phyloP scores from a whole-genome alignment of 1,139 yeast genomes.

The Magnusiomyces clavatus region DNA sequence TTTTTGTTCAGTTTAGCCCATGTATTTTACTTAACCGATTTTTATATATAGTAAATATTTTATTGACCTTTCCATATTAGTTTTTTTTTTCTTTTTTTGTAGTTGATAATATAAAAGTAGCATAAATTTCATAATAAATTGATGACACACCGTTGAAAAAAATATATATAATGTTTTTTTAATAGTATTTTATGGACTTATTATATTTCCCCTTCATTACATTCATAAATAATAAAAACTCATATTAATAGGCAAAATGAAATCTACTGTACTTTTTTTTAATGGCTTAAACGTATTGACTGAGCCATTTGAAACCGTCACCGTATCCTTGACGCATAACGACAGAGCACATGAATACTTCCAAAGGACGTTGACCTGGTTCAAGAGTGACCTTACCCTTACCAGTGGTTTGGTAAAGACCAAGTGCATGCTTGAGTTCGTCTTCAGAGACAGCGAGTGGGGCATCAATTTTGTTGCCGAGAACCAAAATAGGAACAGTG shows the following conservation, averaged over 20 bases:
- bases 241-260: too few relatives aligned
- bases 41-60: too few relatives aligned
- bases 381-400: constrained; percentile 64
- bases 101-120: too few relatives aligned
- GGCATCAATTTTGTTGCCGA: constrained; percentile 95
- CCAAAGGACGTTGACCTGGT: constrained; percentile 83
- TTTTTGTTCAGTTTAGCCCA: too few relatives aligned
- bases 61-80: too few relatives aligned
- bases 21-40: too few relatives aligned
- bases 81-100: too few relatives aligned
- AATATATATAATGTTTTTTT: too few relatives aligned
- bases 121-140: too few relatives aligned
- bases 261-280: too few relatives aligned
- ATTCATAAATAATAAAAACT: background rate
- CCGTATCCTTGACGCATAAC: constrained; percentile 96
- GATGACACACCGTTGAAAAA: too few relatives aligned
- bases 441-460: constrained; percentile 92
- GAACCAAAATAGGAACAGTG: constrained; percentile 81
- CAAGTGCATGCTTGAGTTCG: constrained; percentile 86
- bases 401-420: constrained; percentile 84
- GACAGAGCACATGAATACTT: constrained; percentile 94
- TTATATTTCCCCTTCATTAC: background rate
- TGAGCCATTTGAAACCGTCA: constrained; percentile 93
- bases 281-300: constrained; percentile 65
- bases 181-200: too few relatives aligned